phyloP scores from a whole-genome alignment of 176 grass and related monocot species.

The Canna indica region DNA sequence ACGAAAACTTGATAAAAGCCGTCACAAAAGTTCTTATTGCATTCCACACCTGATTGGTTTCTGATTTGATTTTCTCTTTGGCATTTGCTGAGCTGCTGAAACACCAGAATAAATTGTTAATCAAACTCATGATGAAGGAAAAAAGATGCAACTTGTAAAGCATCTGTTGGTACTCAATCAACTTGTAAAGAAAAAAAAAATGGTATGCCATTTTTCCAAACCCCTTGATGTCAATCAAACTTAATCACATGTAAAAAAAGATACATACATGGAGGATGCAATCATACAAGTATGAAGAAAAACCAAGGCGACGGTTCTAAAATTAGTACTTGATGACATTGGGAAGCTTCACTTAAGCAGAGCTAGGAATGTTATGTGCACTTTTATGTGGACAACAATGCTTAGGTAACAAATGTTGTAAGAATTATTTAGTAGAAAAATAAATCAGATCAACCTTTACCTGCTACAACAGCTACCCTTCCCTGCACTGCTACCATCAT shows the following conservation, averaged over 20 bases:
- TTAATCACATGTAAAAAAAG: not conserved
- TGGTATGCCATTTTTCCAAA: no score
- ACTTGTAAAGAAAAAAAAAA: no score
- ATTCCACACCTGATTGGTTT: not conserved
- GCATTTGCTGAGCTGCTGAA: not conserved
- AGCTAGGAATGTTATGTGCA: no score
- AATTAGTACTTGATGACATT: not conserved
- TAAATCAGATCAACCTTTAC: not conserved
- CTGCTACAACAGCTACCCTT: conserved; percentile 1
- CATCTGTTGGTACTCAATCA: not conserved
- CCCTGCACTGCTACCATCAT: not conserved
- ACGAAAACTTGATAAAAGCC: not conserved
- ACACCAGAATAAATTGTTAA: not conserved
- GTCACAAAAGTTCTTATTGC: conserved; percentile 6
- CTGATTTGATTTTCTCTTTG: not conserved
- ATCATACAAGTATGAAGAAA: no score
- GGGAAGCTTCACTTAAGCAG: not conserved
- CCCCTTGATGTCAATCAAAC: no score
- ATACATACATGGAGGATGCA: not conserved
- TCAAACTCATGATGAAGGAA: not conserved
- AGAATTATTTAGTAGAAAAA: not conserved
- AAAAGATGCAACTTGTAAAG: not conserved
- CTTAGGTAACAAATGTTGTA: not conserved
- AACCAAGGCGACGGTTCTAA: not conserved
- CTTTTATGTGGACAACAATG: not conserved